A percentile compares a stretch with the other conserved stretches of the same genome.
These are phyloP conservation scores for Lentinus tigrinus DNA, from an alignment of 768 basidiomycete species.

Conservation along the genomic window DNA sequence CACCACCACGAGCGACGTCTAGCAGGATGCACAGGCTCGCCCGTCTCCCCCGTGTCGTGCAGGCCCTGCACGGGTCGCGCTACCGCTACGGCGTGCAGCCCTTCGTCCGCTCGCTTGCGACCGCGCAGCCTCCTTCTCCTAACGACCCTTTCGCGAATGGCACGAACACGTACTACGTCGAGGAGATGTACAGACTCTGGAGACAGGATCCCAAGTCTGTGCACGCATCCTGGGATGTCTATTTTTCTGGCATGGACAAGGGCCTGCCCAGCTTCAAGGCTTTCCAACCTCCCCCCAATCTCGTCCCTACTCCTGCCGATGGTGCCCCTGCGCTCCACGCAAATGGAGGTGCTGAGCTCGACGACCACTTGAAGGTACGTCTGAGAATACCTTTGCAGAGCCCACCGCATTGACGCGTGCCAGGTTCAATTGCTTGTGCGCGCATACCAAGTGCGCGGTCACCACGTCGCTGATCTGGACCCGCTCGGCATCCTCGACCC, in stretches of 20 bases:
- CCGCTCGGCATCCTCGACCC: constrained; percentile 91
- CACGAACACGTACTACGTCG: constrained; percentile 93
- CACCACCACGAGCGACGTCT: constrained; percentile 13
- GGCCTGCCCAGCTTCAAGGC: constrained; percentile 79
- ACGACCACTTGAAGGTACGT: constrained; percentile 89
- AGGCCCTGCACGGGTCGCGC: constrained; percentile 14
- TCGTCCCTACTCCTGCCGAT: constrained; percentile 62
- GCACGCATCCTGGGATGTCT: constrained; percentile 91
- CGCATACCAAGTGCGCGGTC: constrained; percentile 98
- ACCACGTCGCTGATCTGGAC: constrained; percentile 94
- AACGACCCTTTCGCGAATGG: constrained; percentile 92
- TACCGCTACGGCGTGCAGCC: constrained; percentile 18
- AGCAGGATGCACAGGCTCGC: constrained; percentile 19
- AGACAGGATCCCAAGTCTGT: constrained; percentile 87
- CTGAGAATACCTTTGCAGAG: not conserved
- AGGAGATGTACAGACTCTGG: constrained; percentile 96
- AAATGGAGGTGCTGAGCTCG: constrained; percentile 68
- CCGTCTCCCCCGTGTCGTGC: constrained; percentile 19
- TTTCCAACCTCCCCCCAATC: constrained; percentile 78
- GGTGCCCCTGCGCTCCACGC: constrained; percentile 21
- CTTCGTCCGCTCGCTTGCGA: constrained; percentile 42
- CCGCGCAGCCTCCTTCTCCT: constrained; percentile 56
- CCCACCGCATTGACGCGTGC: not conserved
- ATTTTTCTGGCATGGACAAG: constrained; percentile 91
- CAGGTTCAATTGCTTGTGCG: constrained; percentile 97